Base-by-base conservation (phyloP, 2,329 filamentous ascomycete species). In the Aspergillus piperis region DNA sequence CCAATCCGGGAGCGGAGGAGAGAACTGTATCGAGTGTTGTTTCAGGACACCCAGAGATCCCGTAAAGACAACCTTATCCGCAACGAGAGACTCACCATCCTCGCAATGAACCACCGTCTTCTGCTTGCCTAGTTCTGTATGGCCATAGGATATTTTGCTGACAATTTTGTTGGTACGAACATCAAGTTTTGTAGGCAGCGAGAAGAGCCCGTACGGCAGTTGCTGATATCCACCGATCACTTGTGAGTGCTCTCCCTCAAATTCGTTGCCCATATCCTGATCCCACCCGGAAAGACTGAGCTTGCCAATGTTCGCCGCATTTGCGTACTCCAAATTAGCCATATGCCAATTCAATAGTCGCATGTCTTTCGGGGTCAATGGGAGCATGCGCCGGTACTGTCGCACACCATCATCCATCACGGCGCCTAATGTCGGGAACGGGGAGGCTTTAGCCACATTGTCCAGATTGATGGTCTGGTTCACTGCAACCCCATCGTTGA, bases 261-360 rank as follows among this genome's bases (percentile, higher is more conserved):
- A 99, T 73, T 99, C 95, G 69, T 99, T 97, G 0, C 95, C 95
- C 53, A 93, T 92, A 72, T 99, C 96, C 70, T 99, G 92, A 75
- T 99, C 96, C 91, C 96, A 98, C 0, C 93, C 89, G 7, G 89
- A 87, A 13, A 99, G 85, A 74, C 94, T 98, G 17, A 99, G 84
- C 64, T 90, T 89, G 65, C 90, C 88, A 57, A 96, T 87, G 66
- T 92, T 96, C 2, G 88, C 91, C 2, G 95, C 95, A 74, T 98
- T 99, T 64, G 94, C 96, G 73, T 99, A 99, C 76, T 99, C 95
- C 13, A 99, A 83, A 72, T 99, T 99, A 65, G 96, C 96, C 74
- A 97, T 90, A 76, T 99, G 96, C 95, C 95, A 99, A 71, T 97
- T 99, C 70, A 98, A 84, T 15, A 99, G 82, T 49, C 95, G 87